These are phyloP conservation scores for Hygrophoropsis aurantiaca DNA, from an alignment of 768 basidiomycete genomes.

Conservation along the genomic window DNA sequence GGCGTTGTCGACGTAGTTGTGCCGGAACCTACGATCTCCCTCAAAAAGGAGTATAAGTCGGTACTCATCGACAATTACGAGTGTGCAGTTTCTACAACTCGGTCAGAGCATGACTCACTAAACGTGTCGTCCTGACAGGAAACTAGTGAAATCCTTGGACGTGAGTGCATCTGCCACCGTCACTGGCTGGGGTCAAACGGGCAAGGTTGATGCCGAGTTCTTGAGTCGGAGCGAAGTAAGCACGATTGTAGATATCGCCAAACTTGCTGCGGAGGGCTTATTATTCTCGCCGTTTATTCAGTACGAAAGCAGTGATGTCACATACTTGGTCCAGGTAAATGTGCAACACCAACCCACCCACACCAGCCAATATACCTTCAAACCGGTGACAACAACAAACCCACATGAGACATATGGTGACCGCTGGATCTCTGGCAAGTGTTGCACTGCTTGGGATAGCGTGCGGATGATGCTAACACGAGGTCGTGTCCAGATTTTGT, in stretches of 20 bases:
- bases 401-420: background rate
- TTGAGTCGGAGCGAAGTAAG: background rate
- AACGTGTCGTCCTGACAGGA: background rate
- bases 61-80: too few species aligned
- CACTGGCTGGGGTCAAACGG: constrained; percentile 1
- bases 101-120: too few species aligned
- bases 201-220: background rate
- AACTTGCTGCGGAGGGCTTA: too few species aligned
- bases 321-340: background rate
- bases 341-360: background rate
- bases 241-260: background rate
- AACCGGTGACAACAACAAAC: background rate
- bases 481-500: background rate
- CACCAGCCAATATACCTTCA: background rate
- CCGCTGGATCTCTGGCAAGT: background rate
- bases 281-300: background rate
- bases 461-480: background rate
- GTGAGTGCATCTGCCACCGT: background rate
- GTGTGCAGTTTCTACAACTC: too few species aligned
- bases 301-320: constrained; percentile 1
- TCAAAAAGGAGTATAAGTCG: too few species aligned
- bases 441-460: background rate
- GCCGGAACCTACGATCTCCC: too few species aligned
- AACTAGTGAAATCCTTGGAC: background rate
- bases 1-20: too few species aligned